A percentile compares a stretch with the other conserved stretches of the same genome.
These are phyloP conservation scores for Hawksworthiomyces lignivorus DNA, from an alignment of 2,329 filamentous ascomycete genomes.

Conservation along the genomic window DNA sequence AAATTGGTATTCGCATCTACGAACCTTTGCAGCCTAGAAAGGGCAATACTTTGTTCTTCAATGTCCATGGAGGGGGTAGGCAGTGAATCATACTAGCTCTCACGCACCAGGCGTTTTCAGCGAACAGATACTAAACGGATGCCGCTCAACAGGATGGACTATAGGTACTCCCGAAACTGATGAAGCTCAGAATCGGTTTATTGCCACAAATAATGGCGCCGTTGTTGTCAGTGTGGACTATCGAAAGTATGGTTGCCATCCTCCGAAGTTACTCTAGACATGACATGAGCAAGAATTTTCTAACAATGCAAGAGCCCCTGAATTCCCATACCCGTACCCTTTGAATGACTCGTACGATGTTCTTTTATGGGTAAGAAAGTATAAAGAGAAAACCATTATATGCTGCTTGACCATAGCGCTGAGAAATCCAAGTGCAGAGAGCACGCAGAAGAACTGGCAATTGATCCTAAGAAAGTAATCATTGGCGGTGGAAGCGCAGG, in stretches of 20 bases:
- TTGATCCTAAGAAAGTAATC: conserved; percentile 10
- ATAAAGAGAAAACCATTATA: too few relatives aligned
- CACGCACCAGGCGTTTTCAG: too few relatives aligned
- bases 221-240: conserved; percentile 16
- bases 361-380: conserved; percentile 12
- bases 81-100: too few relatives aligned
- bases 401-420: not conserved
- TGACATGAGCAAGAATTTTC: too few relatives aligned
- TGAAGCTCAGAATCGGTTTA: conserved; percentile 9
- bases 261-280: too few relatives aligned
- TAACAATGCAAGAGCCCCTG: conserved; percentile 9
- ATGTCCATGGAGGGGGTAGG: conserved; percentile 10
- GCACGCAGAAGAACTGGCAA: conserved; percentile 4
- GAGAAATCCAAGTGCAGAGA: conserved; percentile 1
- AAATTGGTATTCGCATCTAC: not conserved
- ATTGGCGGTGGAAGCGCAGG: conserved; percentile 15
- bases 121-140: too few relatives aligned
- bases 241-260: conserved; percentile 8
- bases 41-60: not conserved
- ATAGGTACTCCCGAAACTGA: conserved; percentile 13
- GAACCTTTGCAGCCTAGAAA: not conserved
- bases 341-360: conserved; percentile 12
- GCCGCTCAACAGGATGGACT: conserved; percentile 14
- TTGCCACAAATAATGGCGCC: conserved; percentile 1
- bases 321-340: conserved; percentile 15